Conservation (phyloP, 371 early-diverging fungal genomes). For the Rhizopus microsporus region DNA sequence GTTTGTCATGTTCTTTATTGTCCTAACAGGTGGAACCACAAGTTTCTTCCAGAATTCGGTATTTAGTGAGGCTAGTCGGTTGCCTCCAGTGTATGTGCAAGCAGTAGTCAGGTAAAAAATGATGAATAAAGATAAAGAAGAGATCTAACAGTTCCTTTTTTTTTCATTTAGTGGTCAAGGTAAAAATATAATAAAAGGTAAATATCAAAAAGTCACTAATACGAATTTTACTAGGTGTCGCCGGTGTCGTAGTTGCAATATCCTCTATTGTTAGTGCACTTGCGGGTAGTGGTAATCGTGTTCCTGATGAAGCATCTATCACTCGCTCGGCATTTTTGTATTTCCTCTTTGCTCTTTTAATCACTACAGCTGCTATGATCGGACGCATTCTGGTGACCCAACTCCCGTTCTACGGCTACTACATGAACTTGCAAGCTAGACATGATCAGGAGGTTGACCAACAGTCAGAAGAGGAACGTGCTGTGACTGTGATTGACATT, state of each 20-base stretch:
- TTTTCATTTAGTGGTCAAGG: conserved; percentile 55
- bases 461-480: neutral
- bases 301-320: conserved; percentile 38
- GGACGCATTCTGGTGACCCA: conserved; percentile 46
- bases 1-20: conserved; percentile 58
- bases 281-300: conserved; percentile 17
- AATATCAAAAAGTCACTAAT: neutral
- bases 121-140: neutral
- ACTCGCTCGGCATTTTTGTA: conserved; percentile 60
- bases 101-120: conserved; percentile 67
- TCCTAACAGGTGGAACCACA: conserved; percentile 62
- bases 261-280: conserved; percentile 57
- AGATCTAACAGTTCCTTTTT: neutral
- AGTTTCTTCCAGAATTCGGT: conserved; percentile 70
- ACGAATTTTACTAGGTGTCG: conserved; percentile 40
- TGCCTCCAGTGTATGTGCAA: conserved; percentile 72
- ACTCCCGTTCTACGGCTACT: conserved; percentile 52
- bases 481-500: conserved; percentile 20
- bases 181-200: conserved; percentile 11
- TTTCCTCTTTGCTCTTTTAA: conserved; percentile 53
- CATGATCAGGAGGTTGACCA: conserved; percentile 17
- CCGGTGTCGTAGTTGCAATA: conserved; percentile 62
- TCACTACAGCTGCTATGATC: conserved; percentile 49
- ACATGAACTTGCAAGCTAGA: conserved; percentile 26
- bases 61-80: conserved; percentile 74